Evolutionary conservation across 2,329 filamentous ascomycete species (phyloP), one percentile per base, ranked within the genome.

Genomic region (Phialophora tarda): DNA sequence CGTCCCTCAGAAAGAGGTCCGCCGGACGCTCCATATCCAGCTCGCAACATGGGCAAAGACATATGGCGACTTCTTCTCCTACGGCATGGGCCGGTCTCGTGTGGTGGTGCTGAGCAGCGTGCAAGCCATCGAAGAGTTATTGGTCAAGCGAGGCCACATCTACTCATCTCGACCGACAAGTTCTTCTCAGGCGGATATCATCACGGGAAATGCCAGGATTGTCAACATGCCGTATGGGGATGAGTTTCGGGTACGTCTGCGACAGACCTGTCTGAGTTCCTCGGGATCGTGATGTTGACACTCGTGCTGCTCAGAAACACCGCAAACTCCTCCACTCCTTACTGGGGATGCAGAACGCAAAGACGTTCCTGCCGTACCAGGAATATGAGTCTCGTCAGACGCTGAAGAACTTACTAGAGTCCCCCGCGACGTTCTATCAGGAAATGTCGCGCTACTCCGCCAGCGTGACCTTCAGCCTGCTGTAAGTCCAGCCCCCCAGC

Each of bases 41-140:
- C 60, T 62, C 17, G 41, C 51, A 34, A 38, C 23, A 24, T 62
- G 60, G 32, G 51, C 38, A 21, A 56, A 47, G n/a, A 50, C 26
- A 38, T 62, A 62, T 55, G 60, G 60, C 23, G 60, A 62, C 50
- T 56, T 62, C 51, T 62, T 62, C 60, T 62, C 60, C 51, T 62
- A 47, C 38, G 47, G 47, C 0, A 47, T 62, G 34, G 60, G 60
- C 5, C 50, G 51, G 30, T 55, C 60, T 21, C 30, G 47, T 2
- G 50, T 44, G 14, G 28, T 62, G 3, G 60, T 62, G n/a, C 60
- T 62, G 30, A 56, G 60, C 47, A 62, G 60, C 24, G 34, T 48
- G 11, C 44, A 62, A 57, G 60, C 60, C 24, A 57, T 62, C 17
- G 38, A 62, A 41, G 60, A 62, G 26, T 32, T 56, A 2, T 30